Evolutionary conservation across 345 rosid species (phyloP).

Genomic region (Ceriops tagal): DNA sequence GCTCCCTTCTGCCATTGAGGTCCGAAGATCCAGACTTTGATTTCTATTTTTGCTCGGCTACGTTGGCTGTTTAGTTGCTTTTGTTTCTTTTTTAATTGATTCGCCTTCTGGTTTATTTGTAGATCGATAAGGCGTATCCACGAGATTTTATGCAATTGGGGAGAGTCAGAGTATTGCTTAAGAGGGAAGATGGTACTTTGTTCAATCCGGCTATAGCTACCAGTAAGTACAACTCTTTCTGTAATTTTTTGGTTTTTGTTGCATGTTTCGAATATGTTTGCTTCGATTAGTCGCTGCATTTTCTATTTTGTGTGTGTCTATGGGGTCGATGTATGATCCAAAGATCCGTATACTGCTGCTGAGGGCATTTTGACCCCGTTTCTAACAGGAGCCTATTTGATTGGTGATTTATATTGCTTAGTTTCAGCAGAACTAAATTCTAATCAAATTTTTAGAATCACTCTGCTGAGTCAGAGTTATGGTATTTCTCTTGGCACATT

Average conservation of each 20-base stretch:
- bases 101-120: neutral
- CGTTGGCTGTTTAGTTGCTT: neutral
- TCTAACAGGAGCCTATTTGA: too few relatives aligned
- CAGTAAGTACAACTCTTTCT: constrained; percentile 42
- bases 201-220: constrained; percentile 73
- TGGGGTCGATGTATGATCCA: too few relatives aligned
- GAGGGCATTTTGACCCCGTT: too few relatives aligned
- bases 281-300: neutral
- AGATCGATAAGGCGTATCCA: constrained; percentile 90
- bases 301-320: neutral
- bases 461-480: too few relatives aligned
- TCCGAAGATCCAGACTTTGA: constrained; percentile 10
- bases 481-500: too few relatives aligned
- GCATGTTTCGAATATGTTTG: too few relatives aligned
- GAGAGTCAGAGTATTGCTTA: constrained; percentile 77
- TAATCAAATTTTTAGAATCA: too few relatives aligned
- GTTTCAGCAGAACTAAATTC: too few relatives aligned
- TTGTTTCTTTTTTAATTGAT: constrained; percentile 1
- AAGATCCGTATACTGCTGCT: too few relatives aligned
- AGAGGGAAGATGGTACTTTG: constrained; percentile 77
- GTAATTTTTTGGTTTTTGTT: neutral
- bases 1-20: constrained; percentile 73
- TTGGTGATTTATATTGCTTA: too few relatives aligned
- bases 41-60: too few relatives aligned
- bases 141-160: constrained; percentile 95